Evolutionary conservation across 805 yeast genomes (phyloP), one percentile per base, ranked within the genome.

Genomic region (Candida hispaniensis): DNA sequence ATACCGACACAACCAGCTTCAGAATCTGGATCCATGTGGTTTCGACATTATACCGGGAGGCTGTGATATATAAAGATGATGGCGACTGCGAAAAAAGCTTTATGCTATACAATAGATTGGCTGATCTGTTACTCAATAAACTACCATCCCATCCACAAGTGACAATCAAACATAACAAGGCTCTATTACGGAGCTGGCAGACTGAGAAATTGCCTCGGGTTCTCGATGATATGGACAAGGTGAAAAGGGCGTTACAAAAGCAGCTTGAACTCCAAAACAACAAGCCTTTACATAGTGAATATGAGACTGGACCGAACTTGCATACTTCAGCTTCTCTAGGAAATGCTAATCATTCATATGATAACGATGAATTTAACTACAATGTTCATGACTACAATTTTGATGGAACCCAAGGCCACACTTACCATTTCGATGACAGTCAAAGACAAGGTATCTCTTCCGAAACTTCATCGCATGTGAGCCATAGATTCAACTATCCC

Each of bases 21-120:
- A 59, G 60, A 27, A 53, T 68, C 14, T 75, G 81, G 66, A 47
- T 75, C 18, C 65, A 75, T 39, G 66, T 75, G 30, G 73, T 67
- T 34, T 60, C 55, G 27, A 65, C 64, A 11, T 57, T 66, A 39
- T 43, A 41, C n/a, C 40, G 42, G 4, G 52, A 66, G 57, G 69
- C 74, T 0, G 56, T 58, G 18, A 52, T 65, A 13, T 71, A 64
- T 50, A 59, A 59, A 12, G 50, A 53, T 13, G 69, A 63, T 26
- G 57, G 60, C 10, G 59, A 66, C 17, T 48, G 56, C 25, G 65
- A 62, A 25, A 69, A 67, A 40, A 71, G 81, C 0, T 77, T 67
- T 46, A 52, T 72, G 18, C 54, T 73, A 38, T 74, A 73, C 47
- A 55, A 68, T 27, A 54, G 85, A 39, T 75, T 71, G 44, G 65